These are phyloP conservation scores for Fusarium pseudocircinatum DNA, from an alignment of 2,329 filamentous ascomycete genomes.

Conservation along the genomic window DNA sequence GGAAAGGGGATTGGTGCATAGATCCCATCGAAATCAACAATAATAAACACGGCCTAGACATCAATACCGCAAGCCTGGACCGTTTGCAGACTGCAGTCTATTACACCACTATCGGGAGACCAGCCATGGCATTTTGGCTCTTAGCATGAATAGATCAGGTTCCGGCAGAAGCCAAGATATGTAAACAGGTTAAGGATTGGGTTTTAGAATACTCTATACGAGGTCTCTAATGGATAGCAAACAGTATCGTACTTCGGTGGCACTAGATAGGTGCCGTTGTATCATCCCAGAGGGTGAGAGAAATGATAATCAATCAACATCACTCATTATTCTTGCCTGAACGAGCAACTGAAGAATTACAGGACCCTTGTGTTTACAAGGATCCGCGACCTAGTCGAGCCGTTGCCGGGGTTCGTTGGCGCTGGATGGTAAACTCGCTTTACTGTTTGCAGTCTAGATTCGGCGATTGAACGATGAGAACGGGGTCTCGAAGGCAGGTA, in stretches of 20 bases:
- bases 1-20: conserved; percentile 22
- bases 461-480: conserved; percentile 8
- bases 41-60: conserved; percentile 16
- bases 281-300: neutral
- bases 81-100: conserved; percentile 27
- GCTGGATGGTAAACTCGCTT: conserved; percentile 7
- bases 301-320: neutral
- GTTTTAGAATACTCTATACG: neutral
- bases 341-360: conserved; percentile 23
- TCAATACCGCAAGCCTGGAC: conserved; percentile 12
- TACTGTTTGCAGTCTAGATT: conserved; percentile 22
- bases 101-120: conserved; percentile 29
- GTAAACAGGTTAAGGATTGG: neutral
- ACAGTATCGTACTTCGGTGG: neutral
- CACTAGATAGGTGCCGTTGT: neutral
- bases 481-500: conserved; percentile 3
- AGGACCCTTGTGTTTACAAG: conserved; percentile 27
- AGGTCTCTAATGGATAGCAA: neutral
- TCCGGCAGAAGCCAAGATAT: conserved; percentile 22
- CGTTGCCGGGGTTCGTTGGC: conserved; percentile 12
- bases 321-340: conserved; percentile 17
- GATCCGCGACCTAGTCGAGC: conserved; percentile 5
- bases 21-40: conserved; percentile 2
- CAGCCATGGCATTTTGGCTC: conserved; percentile 18
- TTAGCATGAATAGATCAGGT: conserved; percentile 26